Base-by-base conservation (phyloP, 495 filamentous ascomycete species). In the Pyrenula massariospora region DNA sequence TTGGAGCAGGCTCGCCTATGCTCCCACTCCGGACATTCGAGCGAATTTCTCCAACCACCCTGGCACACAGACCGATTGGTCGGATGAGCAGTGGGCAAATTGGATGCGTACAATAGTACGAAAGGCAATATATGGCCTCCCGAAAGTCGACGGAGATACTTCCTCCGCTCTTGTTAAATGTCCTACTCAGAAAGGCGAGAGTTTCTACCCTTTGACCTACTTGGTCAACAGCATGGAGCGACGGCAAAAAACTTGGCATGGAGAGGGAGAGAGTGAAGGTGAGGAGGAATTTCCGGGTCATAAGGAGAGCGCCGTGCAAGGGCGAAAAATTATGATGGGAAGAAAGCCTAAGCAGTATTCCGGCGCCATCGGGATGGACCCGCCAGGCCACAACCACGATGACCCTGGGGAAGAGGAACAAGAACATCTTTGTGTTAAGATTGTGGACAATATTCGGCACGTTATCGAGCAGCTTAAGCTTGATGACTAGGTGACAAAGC, bases 1-100 rank as follows among this genome's bases (percentile, higher is more conserved):
- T 2, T 88, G 74, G 74, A 60, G 72, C 3, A 68, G 70, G 10
- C 65, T 75, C 12, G 70, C 61, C 11, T 64, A 70, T 23, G 61
- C 66, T 21, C 22, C 50, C n/a, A 8, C 19, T 19, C 19, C n/a
- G 8, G 50, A 52, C 8, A 10, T 52, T 10, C 19, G 19, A 10
- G 8, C 5, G 19, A 24, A 24, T 19, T 52, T 52, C 50, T 8
- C 50, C 50, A 52, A 21, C 5, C 10, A 52, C 50, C 50, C 50
- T 19, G 20, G 22, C 50, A 42, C 31, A 42, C 31, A 42, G 31
- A 15, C 31, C 31, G 15, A 42, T 15, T 42, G 31, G 31, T 15
- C 31, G 8, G 31, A 42, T 15, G 31, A 42, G 8, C 8, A 42
- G 15, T 42, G 31, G 31, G 8, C 8, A 8, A 15, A 5, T 15